phyloP scores from a whole-genome alignment of 169 alveolate species.

The Hepatocystis sp. region DNA sequence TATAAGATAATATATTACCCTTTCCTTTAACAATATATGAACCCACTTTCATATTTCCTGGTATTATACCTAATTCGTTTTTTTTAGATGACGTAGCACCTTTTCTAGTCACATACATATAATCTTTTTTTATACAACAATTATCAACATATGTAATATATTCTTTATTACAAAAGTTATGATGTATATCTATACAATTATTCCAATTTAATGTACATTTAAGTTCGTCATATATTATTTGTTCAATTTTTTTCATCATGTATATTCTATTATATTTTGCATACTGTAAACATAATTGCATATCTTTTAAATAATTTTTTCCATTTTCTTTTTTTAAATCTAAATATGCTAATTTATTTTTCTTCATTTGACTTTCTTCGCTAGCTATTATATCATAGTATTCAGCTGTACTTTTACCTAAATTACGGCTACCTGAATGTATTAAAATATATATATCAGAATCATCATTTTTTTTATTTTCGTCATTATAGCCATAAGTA shows the following conservation, averaged over 20 bases:
- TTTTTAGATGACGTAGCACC: slow-evolving; percentile 81
- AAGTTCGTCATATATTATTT: slow-evolving; percentile 54
- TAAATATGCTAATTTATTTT: slow-evolving; percentile 71
- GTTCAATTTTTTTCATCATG: slow-evolving; percentile 78
- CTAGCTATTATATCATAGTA: slow-evolving; percentile 80
- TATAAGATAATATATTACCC: slow-evolving; percentile 75
- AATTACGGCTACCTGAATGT: slow-evolving; percentile 84
- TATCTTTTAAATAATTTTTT: slow-evolving; percentile 80
- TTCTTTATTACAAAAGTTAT: slow-evolving; percentile 83
- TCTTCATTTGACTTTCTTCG: slow-evolving; percentile 69
- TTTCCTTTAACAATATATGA: slow-evolving; percentile 58
- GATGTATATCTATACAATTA: slow-evolving; percentile 81
- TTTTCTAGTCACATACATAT: slow-evolving; percentile 83
- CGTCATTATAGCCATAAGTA: no score
- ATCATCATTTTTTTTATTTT: no score
- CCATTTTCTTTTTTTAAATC: slow-evolving; percentile 75
- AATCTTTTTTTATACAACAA: slow-evolving; percentile 58
- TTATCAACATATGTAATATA: slow-evolving; percentile 60
- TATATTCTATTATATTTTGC: slow-evolving; percentile 77
- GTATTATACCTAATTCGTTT: slow-evolving; percentile 83
- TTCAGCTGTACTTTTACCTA: slow-evolving; percentile 85
- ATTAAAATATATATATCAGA: slow-evolving; percentile 82
- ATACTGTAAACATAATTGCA: slow-evolving; percentile 82
- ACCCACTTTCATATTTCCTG: slow-evolving; percentile 79
- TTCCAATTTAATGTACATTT: slow-evolving; percentile 65